Evolutionary conservation across 169 alveolate species (phyloP), one percentile per base, ranked within the genome.

Genomic region (Eimeria praecox): DNA sequence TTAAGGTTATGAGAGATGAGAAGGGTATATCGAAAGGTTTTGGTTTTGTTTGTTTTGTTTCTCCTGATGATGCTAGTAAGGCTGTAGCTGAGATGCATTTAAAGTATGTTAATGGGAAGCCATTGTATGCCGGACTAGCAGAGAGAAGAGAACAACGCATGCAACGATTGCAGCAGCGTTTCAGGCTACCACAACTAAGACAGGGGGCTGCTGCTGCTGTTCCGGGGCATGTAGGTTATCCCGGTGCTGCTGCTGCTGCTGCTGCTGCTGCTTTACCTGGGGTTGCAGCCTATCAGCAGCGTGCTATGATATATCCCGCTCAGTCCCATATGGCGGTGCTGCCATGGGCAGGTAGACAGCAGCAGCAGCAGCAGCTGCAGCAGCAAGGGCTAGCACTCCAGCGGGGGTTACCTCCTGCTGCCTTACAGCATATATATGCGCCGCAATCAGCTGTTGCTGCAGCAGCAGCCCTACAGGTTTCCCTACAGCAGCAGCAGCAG

Each of bases 1-100:
- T 99, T 22, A 98, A 98, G 90, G 99, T 99, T 20, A 99, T 99
- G 99, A 97, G 97, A 73, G 99, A 99, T 97, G 99, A 98, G 85
- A 97, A 98, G 69, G 99, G 99, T n/a, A 98, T 97, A 44, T 98
- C 99, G 73, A 98, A 99, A 96, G 99, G 99, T 56, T 99, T 99
- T 95, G 99, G 99, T 46, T 99, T 99, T 96, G 99, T 99, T 35
- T 99, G 99, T 97, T 99, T 99, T 97, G 97, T 97, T 82, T 96
- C 98, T 33, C 99, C 99, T 24, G 99, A 99, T 87, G 99, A 99
- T 96, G 99, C 99, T 20, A 98, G 99, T 46, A 98, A 98, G 96
- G 99, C 99, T 18, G 99, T 99, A 66, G 98, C 99, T 46, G 99
- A 98, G 96, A 99, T 98, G 99, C 99, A 99, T 94, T 96, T 98